Base-by-base conservation (phyloP, 2,329 filamentous ascomycete species). In the Diaporthe nobilis region DNA sequence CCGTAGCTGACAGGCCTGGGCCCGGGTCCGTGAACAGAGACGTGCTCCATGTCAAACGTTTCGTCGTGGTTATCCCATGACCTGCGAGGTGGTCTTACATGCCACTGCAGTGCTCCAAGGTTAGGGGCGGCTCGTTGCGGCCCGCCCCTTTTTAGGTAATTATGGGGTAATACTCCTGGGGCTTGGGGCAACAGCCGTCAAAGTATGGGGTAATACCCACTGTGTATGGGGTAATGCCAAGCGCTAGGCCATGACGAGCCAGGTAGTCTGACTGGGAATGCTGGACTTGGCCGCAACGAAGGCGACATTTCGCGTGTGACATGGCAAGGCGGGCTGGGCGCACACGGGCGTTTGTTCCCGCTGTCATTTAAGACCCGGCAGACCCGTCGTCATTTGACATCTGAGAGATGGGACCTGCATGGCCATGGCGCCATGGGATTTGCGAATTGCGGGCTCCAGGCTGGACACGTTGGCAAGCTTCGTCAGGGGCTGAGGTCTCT, bases 131-230 rank as follows among this genome's bases (percentile, higher is more conserved):
- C 65, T 70, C 65, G 65, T 55, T 70, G 65, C 65, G 65, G 65
- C 65, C 65, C 65, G 65, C 65, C 65, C 65, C 65, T 70, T 55
- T 70, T 70, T 70, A 70, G 31, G 65, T 70, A 70, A 70, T 70
- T 70, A 70, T 70, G 65, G 65, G 65, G 65, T 70, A 70, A 70
- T 70, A 70, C 65, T 70, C 9, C 65, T 70, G 47, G 47, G 31
- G 22, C 12, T 55, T 13, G n/a, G 49, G n/a, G 47, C 49, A 55
- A 28, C 37, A 55, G 49, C 34, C 65, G 49, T 53, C 65, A 55
- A 70, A 70, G 65, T 70, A 70, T 70, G 65, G 65, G 65, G 65
- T 70, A 55, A 70, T 70, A 42, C 49, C 34, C 65, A 70, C 65
- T 42, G 42, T 25, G 47, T 42, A 70, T 70, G 65, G 65, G 65